Conservation (phyloP, 805 yeast genomes). For the Candida alai region DNA sequence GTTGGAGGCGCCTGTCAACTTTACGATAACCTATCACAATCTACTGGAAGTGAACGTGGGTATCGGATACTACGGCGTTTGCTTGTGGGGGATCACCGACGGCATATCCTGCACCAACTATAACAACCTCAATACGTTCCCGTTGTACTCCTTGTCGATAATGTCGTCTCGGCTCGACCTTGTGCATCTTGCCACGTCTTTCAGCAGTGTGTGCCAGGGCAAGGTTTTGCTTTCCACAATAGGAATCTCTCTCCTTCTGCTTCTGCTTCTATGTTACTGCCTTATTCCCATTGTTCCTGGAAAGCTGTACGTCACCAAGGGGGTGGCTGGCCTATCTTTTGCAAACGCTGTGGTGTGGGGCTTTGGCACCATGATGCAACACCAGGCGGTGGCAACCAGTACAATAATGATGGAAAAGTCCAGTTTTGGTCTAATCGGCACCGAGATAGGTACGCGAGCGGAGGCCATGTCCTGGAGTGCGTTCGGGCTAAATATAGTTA, state of each 20-base stretch:
- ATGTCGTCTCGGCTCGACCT: conserved; percentile 33
- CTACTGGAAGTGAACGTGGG: conserved; percentile 41
- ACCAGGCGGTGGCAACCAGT: conserved; percentile 50
- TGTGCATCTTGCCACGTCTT: conserved; percentile 42
- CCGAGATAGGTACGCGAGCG: conserved; percentile 47
- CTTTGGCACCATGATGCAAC: conserved; percentile 60
- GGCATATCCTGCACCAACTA: conserved; percentile 35
- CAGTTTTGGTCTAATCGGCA: conserved; percentile 47
- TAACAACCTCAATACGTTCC: conserved; percentile 20
- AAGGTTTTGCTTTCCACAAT: conserved; percentile 48
- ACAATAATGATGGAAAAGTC: conserved; percentile 42
- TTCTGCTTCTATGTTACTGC: conserved; percentile 41
- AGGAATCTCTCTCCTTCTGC: conserved; percentile 37
- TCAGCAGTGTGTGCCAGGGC: conserved; percentile 50
- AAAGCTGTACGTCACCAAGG: conserved; percentile 16
- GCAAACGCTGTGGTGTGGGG: conserved; percentile 52
- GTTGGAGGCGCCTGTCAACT: conserved; percentile 1
- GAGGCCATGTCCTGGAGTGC: conserved; percentile 59
- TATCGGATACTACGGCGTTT: conserved; percentile 56
- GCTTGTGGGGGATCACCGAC: conserved; percentile 37
- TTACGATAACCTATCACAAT: conserved; percentile 7
- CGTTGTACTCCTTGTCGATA: conserved; percentile 4
- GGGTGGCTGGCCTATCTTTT: conserved; percentile 22
- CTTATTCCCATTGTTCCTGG: conserved; percentile 51
- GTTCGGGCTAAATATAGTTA: conserved; percentile 45